These are phyloP conservation scores for Spergularia bocconei DNA, from an alignment of 148 eudicot species.

Conservation along the genomic window DNA sequence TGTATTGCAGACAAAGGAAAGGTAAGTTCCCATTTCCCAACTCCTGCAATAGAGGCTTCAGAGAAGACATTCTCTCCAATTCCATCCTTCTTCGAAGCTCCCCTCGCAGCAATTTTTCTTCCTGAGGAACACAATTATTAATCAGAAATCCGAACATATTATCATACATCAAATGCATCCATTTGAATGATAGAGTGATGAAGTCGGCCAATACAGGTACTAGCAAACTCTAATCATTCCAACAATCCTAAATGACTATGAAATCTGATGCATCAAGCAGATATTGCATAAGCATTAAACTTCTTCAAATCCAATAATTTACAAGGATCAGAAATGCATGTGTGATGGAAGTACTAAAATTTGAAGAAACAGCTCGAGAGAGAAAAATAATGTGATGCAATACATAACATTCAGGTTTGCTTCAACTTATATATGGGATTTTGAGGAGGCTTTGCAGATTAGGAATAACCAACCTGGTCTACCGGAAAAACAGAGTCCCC, in stretches of 20 bases:
- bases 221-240: not conserved
- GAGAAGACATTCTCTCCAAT: conserved; percentile 67
- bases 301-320: not conserved
- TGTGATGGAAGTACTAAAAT: not conserved
- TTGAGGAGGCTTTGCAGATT: not conserved
- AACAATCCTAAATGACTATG: not conserved
- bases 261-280: conserved; percentile 3
- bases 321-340: not conserved
- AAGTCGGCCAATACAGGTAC: not conserved
- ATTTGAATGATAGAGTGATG: not conserved
- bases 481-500: not conserved
- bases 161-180: conserved; percentile 9
- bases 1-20: conserved; percentile 71
- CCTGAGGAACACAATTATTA: conserved; percentile 37
- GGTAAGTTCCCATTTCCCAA: conserved; percentile 65
- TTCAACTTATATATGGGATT: not conserved
- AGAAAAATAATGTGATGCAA: not conserved
- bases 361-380: not conserved
- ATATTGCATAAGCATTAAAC: not conserved
- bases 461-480: not conserved
- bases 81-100: conserved; percentile 73
- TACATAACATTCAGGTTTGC: conserved; percentile 2
- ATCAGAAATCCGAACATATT: not conserved
- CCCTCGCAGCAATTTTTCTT: conserved; percentile 58
- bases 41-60: conserved; percentile 59